Conservation (phyloP, 352 stramenopile species). For the Stephanocyclus meneghinianus region DNA sequence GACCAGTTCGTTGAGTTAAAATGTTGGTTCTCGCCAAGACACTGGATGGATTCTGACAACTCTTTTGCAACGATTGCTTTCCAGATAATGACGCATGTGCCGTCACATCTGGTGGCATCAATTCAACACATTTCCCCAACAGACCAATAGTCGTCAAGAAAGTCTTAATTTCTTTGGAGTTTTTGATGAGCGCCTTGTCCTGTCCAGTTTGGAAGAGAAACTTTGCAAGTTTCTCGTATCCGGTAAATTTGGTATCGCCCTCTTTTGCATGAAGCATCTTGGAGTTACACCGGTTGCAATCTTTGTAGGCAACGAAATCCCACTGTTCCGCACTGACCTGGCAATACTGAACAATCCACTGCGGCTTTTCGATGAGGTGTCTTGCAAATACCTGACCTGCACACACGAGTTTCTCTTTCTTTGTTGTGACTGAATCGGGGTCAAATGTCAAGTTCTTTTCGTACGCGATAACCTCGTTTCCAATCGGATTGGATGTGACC, state of each 20-base stretch:
- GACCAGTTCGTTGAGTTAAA: too few relatives aligned
- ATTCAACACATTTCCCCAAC: not conserved
- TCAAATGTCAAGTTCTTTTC: not conserved
- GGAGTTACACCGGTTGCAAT: not conserved
- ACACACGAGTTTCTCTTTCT: constrained; percentile 1
- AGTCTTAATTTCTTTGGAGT: not conserved
- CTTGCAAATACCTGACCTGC: constrained; percentile 3
- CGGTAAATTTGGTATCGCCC: not conserved
- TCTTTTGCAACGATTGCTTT: too few relatives aligned
- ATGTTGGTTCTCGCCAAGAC: too few relatives aligned
- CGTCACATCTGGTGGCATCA: not conserved
- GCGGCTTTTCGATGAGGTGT: not conserved
- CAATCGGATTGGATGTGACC: not conserved
- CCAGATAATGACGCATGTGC: too few relatives aligned
- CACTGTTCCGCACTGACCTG: not conserved
- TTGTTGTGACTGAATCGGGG: not conserved
- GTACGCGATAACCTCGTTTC: not conserved
- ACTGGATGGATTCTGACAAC: too few relatives aligned
- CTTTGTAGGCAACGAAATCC: constrained; percentile 8
- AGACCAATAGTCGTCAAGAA: not conserved
- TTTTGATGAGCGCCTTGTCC: not conserved
- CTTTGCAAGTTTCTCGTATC: not conserved
- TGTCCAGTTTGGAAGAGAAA: not conserved
- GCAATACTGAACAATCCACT: not conserved
- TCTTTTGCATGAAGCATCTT: not conserved